Evolutionary conservation across 2,329 filamentous ascomycete genomes (phyloP).

Genomic region (Lasiodiplodia sp.): DNA sequence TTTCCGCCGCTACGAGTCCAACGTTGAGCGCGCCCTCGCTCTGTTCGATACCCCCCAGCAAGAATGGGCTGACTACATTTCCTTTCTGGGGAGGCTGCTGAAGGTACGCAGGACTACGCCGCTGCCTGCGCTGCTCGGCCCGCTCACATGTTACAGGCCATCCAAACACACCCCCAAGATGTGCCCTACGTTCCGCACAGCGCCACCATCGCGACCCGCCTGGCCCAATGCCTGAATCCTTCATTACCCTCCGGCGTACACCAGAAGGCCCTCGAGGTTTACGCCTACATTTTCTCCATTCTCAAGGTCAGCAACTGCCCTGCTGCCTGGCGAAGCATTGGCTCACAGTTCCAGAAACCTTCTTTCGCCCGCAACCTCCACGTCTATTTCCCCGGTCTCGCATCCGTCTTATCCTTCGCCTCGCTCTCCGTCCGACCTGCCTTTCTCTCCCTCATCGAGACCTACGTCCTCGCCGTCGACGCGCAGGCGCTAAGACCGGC

Average conservation of each 20-base stretch:
- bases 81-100: slow-evolving; percentile 86
- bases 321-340: slow-evolving; percentile 66
- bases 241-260: slow-evolving; percentile 94
- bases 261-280: slow-evolving; percentile 95
- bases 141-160: slow-evolving; percentile 63
- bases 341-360: slow-evolving; percentile 55
- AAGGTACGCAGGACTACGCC: slow-evolving; percentile 66
- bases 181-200: slow-evolving; percentile 81
- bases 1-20: slow-evolving; percentile 88
- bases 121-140: neutral
- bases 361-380: slow-evolving; percentile 82
- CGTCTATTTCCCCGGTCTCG: slow-evolving; percentile 88
- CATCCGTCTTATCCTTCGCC: slow-evolving; percentile 90
- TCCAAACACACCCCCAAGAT: slow-evolving; percentile 82
- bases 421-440: slow-evolving; percentile 88
- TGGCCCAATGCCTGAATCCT: slow-evolving; percentile 95
- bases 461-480: slow-evolving; percentile 76
- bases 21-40: slow-evolving; percentile 84
- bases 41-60: slow-evolving; percentile 93
- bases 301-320: slow-evolving; percentile 62
- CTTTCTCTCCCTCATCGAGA: slow-evolving; percentile 84
- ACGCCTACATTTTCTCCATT: slow-evolving; percentile 84
- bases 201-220: slow-evolving; percentile 81
- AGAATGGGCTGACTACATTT: slow-evolving; percentile 99
- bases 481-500: slow-evolving; percentile 79